Evolutionary conservation across 441 rosid genomes (phyloP).

Genomic region (Erodium trifolium): DNA sequence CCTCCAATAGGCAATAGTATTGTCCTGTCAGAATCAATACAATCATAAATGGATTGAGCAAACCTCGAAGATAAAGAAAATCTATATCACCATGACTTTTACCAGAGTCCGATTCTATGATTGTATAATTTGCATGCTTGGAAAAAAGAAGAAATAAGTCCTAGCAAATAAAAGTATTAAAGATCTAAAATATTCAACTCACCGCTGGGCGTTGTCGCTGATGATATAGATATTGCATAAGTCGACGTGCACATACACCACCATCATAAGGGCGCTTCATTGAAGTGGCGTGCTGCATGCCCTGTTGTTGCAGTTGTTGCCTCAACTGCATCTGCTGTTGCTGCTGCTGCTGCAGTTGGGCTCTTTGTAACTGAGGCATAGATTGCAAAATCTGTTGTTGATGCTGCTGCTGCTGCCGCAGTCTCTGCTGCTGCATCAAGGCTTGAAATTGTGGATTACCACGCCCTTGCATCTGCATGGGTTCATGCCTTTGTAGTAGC

Average conservation of each 20-base stretch:
- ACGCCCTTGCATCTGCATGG: conserved; percentile 22
- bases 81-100: neutral
- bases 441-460: conserved; percentile 19
- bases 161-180: neutral
- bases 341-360: conserved; percentile 39
- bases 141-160: neutral
- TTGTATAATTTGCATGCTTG: neutral
- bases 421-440: conserved; percentile 68
- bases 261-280: conserved; percentile 60
- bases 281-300: conserved; percentile 50
- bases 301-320: conserved; percentile 82
- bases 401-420: conserved; percentile 37
- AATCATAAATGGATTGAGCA: neutral
- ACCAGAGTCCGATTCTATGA: neutral
- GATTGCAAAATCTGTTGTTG: conserved; percentile 77
- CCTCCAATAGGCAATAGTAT: conserved; percentile 86
- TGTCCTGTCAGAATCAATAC: conserved; percentile 49
- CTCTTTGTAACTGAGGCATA: conserved; percentile 74
- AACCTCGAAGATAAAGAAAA: neutral
- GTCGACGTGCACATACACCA: conserved; percentile 84
- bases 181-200: conserved; percentile 24
- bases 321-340: conserved; percentile 51
- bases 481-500: conserved; percentile 73
- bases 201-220: conserved; percentile 84
- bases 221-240: conserved; percentile 97